Conservation (phyloP, 352 stramenopile species). For the Globisporangium splendens region DNA sequence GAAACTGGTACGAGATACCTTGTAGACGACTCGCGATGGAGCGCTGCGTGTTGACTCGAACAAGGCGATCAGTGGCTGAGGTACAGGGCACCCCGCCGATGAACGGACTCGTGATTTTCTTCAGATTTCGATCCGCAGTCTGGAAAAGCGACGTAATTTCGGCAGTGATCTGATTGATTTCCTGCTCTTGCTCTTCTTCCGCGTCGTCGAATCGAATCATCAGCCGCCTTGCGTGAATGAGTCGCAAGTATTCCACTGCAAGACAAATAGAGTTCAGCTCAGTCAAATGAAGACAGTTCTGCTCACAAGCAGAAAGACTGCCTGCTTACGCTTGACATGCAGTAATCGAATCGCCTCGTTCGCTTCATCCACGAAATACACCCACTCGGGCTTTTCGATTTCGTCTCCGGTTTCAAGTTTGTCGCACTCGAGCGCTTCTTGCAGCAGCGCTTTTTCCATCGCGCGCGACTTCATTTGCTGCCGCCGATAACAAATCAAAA, state of each 20-base stretch:
- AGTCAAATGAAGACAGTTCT: neutral
- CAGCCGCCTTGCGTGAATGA: slow-evolving; percentile 68
- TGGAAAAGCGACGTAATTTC: slow-evolving; percentile 69
- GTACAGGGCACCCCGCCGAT: slow-evolving; percentile 36
- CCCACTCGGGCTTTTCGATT: slow-evolving; percentile 50
- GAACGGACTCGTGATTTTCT: slow-evolving; percentile 64
- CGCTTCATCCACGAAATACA: slow-evolving; percentile 50
- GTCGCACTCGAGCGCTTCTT: slow-evolving; percentile 44
- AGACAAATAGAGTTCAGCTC: neutral
- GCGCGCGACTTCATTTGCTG: slow-evolving; percentile 44
- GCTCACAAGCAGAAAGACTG: neutral
- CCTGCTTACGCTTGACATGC: slow-evolving; percentile 57
- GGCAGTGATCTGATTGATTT: slow-evolving; percentile 64
- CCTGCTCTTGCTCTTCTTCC: slow-evolving; percentile 60
- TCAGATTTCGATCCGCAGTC: slow-evolving; percentile 58
- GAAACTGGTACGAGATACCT: slow-evolving; percentile 60
- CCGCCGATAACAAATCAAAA: neutral
- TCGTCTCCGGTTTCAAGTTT: slow-evolving; percentile 26
- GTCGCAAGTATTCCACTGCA: slow-evolving; percentile 76
- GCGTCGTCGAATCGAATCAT: slow-evolving; percentile 82
- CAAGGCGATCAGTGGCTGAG: slow-evolving; percentile 50
- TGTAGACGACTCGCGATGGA: slow-evolving; percentile 59
- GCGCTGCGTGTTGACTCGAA: slow-evolving; percentile 68
- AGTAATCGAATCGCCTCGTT: slow-evolving; percentile 67
- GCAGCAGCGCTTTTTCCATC: slow-evolving; percentile 64